These are phyloP conservation scores for Cordyceps sp. DNA, from an alignment of 2,329 filamentous ascomycete species.

Conservation along the genomic window DNA sequence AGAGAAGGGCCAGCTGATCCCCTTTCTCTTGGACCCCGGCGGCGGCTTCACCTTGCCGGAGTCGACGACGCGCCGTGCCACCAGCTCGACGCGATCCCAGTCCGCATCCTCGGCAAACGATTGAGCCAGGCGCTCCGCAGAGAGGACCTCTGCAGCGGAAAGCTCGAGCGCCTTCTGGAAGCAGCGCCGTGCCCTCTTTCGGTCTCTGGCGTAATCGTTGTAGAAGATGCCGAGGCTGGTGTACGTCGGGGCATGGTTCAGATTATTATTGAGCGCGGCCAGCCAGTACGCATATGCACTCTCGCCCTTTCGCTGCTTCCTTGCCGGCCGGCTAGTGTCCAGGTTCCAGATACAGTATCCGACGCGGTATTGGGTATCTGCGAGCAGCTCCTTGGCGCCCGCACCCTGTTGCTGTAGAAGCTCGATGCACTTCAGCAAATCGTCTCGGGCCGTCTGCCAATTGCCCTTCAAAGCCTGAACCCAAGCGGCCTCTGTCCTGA, in stretches of 20 bases:
- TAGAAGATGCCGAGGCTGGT: slow-evolving; percentile 85
- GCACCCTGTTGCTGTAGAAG: slow-evolving; percentile 45
- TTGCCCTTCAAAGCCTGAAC: slow-evolving; percentile 73
- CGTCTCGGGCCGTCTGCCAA: slow-evolving; percentile 46
- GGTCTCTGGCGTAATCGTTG: slow-evolving; percentile 77
- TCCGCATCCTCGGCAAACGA: slow-evolving; percentile 81
- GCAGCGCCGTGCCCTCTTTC: slow-evolving; percentile 71
- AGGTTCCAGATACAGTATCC: slow-evolving; percentile 78
- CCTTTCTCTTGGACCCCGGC: slow-evolving; percentile 83
- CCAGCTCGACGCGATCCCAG: slow-evolving; percentile 91
- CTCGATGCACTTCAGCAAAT: slow-evolving; percentile 54
- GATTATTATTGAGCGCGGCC: slow-evolving; percentile 66
- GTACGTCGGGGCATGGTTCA: slow-evolving; percentile 80
- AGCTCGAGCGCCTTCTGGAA: slow-evolving; percentile 95
- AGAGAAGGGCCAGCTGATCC: slow-evolving; percentile 90
- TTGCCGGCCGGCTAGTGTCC: slow-evolving; percentile 54
- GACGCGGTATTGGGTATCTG: slow-evolving; percentile 74
- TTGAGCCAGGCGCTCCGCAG: slow-evolving; percentile 72
- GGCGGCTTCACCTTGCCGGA: slow-evolving; percentile 86
- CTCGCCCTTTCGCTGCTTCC: slow-evolving; percentile 59
- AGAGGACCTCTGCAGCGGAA: slow-evolving; percentile 69
- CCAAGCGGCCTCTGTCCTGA: slow-evolving; percentile 83
- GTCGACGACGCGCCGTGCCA: slow-evolving; percentile 79
- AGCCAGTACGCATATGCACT: slow-evolving; percentile 68
- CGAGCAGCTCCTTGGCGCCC: slow-evolving; percentile 49